phyloP scores from a whole-genome alignment of 306 rosid species.

The Rosa rugosa region DNA sequence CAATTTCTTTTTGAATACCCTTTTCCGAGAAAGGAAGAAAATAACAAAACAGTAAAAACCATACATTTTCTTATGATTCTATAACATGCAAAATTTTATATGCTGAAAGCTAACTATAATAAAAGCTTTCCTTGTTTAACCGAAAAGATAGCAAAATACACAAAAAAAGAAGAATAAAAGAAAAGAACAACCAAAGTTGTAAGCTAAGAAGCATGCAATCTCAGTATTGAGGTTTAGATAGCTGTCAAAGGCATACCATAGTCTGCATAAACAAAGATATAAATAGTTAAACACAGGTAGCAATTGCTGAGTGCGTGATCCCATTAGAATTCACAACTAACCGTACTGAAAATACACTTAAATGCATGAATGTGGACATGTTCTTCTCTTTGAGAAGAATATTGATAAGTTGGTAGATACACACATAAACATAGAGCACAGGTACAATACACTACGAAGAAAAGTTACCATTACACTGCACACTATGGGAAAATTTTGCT shows the following conservation, averaged over 20 bases:
- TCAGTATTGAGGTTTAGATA: background rate
- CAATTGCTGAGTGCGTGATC: background rate
- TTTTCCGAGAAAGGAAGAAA: background rate
- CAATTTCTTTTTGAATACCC: background rate
- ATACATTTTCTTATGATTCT: background rate
- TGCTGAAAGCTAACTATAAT: background rate
- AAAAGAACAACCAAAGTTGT: background rate
- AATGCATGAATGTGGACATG: background rate
- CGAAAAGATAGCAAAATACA: background rate
- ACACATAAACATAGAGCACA: background rate
- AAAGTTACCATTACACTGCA: background rate
- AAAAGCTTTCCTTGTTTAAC: background rate
- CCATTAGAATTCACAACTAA: background rate
- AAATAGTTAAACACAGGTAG: background rate
- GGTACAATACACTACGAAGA: background rate
- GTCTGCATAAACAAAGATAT: background rate
- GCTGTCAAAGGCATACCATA: background rate
- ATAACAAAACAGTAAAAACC: background rate
- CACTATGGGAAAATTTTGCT: background rate
- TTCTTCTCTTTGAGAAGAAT: background rate
- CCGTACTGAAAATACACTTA: background rate
- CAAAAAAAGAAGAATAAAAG: background rate
- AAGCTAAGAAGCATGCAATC: slow-evolving; percentile 3
- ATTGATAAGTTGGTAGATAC: background rate
- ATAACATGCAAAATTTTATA: background rate